These are phyloP conservation scores for Chionographis japonica DNA, from an alignment of 106 monocot species.

Conservation along the genomic window DNA sequence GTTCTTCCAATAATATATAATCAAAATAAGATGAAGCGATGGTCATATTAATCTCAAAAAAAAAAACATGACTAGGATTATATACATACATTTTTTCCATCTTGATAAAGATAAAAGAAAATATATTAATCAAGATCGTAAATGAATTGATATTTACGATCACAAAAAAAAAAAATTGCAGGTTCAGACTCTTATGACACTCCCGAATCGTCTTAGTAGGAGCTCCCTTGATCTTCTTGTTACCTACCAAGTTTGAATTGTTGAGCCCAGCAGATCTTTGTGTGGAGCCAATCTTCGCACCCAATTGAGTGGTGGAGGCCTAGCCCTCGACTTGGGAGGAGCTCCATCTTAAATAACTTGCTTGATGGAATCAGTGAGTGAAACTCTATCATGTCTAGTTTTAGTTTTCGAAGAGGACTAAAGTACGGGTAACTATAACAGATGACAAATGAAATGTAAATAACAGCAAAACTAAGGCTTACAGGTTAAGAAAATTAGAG, in stretches of 20 bases:
- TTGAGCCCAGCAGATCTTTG: slow-evolving; percentile 6
- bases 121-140: too few relatives aligned
- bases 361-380: slow-evolving; percentile 32
- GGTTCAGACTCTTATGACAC: slow-evolving; percentile 23
- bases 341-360: slow-evolving; percentile 22
- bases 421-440: slow-evolving; percentile 47
- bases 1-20: too few relatives aligned
- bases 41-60: too few relatives aligned
- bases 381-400: slow-evolving; percentile 25
- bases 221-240: slow-evolving; percentile 7
- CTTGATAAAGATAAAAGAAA: too few relatives aligned
- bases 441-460: slow-evolving; percentile 1
- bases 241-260: slow-evolving; percentile 14
- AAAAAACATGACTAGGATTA: too few relatives aligned
- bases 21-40: too few relatives aligned
- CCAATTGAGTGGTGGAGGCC: slow-evolving; percentile 18
- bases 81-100: too few relatives aligned
- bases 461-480: neutral
- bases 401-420: slow-evolving; percentile 54
- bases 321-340: slow-evolving; percentile 23
- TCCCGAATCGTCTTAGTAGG: slow-evolving; percentile 8
- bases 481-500: neutral
- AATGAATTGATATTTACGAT: too few relatives aligned
- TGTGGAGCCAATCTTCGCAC: slow-evolving; percentile 5
- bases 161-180: too few relatives aligned